Evolutionary conservation across 2,329 filamentous ascomycete species (phyloP), one percentile per base, ranked within the genome.

Genomic region (Diplodia corticola): DNA sequence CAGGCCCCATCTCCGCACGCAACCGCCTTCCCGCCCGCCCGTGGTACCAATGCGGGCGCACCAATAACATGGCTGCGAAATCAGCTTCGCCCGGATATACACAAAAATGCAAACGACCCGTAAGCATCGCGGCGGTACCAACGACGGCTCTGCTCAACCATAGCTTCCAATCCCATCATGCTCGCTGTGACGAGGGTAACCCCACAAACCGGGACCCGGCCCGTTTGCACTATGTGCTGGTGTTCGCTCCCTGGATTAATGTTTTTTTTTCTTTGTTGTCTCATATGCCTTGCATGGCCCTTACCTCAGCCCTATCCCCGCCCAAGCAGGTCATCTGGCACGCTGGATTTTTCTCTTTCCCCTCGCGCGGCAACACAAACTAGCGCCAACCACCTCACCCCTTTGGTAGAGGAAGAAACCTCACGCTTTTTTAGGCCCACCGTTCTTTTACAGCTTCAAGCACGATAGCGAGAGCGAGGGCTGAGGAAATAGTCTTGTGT

Each of bases 281-380:
- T 59, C 26, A 24, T 48, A 40, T 61, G 57, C 57, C 57, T 61
- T 61, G 57, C 57, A 61, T 61, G 10, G 57, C 57, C 57, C 57
- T 61, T 61, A 61, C 40, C 40, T 61, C 57, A 61, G 57, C 57
- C 57, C 57, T 61, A 61, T 30, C 44, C 44, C 57, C 26, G 33
- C 51, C 24, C 51, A 7, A 20, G 37, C 33, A 59, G 57, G 57
- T 61, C 57, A 61, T 61, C 40, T 61, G 57, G 57, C 57, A 35
- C 26, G 17, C 57, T 49, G 40, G 44, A 26, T 49, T 49, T 46
- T 61, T 24, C 55, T 20, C 37, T 30, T 13, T 40, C 37, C 51
- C 30, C 51, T 33, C 24, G 28, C 40, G 40, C 40, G 40, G 40
- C 40, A 44, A n/a, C 40, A 44, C 40, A 44, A 44, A 20, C 40